A percentile compares a stretch with the other conserved stretches of the same genome.
These are phyloP conservation scores for Macaranga tanarius DNA, from an alignment of 441 rosid species.

Conservation along the genomic window DNA sequence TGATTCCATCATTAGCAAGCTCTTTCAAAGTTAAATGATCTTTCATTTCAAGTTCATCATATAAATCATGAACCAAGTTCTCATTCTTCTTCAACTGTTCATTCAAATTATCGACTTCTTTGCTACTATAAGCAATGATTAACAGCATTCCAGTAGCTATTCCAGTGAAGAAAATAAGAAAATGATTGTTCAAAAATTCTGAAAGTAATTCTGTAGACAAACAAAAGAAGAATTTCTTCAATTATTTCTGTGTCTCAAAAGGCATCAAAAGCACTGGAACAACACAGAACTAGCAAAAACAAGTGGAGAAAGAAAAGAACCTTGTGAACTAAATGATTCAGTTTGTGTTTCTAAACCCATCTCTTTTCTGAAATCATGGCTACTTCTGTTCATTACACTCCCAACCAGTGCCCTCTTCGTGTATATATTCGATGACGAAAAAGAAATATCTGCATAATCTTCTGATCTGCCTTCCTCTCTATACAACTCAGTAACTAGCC, in stretches of 20 bases:
- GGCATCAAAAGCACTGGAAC: background rate
- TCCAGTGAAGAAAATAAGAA: conserved; percentile 30
- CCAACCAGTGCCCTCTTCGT: conserved; percentile 26
- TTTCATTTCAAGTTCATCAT: conserved; percentile 41
- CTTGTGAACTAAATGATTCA: conserved; percentile 11
- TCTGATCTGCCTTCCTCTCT: background rate
- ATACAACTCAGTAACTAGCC: conserved; percentile 16
- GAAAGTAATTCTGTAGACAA: background rate
- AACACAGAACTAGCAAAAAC: background rate
- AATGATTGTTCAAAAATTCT: conserved; percentile 24
- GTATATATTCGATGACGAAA: background rate
- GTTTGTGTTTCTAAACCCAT: background rate
- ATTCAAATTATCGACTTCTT: conserved; percentile 29
- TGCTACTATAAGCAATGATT: conserved; percentile 4
- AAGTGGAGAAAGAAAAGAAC: conserved; percentile 12
- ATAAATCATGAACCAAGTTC: conserved; percentile 35
- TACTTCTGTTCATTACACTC: conserved; percentile 16
- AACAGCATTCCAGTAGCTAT: conserved; percentile 25
- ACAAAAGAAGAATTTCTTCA: background rate
- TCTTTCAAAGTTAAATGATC: conserved; percentile 29
- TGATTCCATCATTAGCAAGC: background rate
- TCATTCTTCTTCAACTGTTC: conserved; percentile 27
- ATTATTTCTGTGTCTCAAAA: background rate
- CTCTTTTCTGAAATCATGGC: background rate
- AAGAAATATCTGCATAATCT: conserved; percentile 16